phyloP scores from a whole-genome alignment of 208 protist genomes.

The Trypanosoma vivax region DNA sequence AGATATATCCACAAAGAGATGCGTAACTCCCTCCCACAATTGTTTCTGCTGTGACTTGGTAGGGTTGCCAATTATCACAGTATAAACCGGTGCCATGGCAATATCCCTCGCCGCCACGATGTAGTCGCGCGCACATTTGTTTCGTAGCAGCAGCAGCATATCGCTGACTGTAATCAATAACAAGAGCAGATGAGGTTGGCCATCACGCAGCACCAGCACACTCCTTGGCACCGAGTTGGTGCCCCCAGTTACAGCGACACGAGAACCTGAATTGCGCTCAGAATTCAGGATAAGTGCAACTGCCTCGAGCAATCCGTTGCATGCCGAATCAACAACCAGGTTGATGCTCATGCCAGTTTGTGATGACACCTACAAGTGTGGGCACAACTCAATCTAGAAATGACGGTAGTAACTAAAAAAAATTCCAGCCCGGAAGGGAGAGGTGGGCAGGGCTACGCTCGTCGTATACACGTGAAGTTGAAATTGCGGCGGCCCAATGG shows the following conservation, averaged over 20 bases:
- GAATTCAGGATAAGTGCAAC: background rate
- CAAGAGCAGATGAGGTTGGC: background rate
- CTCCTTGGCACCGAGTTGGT: conserved; percentile 12
- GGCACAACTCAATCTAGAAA: no score
- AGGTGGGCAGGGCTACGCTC: no score
- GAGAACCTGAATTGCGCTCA: background rate
- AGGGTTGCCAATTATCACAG: conserved; percentile 12
- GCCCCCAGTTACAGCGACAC: background rate
- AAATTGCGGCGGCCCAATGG: no score
- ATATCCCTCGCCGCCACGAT: conserved; percentile 3
- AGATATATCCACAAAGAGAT: conserved; percentile 5
- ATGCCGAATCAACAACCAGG: conserved; percentile 12
- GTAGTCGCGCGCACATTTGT: conserved; percentile 16
- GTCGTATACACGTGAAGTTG: no score
- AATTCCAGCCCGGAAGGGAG: no score
- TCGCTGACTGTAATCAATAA: conserved; percentile 14
- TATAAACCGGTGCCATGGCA: conserved; percentile 8
- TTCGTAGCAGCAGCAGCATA: conserved; percentile 15
- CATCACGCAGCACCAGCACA: conserved; percentile 6
- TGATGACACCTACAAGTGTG: no score
- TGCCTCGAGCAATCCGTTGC: conserved; percentile 14
- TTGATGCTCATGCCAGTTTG: conserved; percentile 3
- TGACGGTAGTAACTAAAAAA: no score
- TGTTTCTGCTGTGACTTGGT: conserved; percentile 1
- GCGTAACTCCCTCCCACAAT: conserved; percentile 18